These are phyloP conservation scores for Neurospora intermedia DNA, from an alignment of 495 filamentous ascomycete genomes.

Conservation along the genomic window DNA sequence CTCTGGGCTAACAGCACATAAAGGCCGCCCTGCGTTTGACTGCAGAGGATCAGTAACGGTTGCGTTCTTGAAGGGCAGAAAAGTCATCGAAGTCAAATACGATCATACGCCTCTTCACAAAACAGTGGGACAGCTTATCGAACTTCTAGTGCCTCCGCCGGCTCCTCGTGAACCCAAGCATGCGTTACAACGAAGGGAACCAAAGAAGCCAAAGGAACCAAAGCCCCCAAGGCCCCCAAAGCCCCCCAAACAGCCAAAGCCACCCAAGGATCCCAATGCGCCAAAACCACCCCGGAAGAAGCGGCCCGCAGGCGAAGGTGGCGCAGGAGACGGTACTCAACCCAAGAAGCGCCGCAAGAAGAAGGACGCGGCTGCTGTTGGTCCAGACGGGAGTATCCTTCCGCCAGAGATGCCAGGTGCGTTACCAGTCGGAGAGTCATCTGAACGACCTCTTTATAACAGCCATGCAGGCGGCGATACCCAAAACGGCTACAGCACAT, in stretches of 20 bases:
- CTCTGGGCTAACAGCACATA: background rate
- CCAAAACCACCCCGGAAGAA: constrained; percentile 51
- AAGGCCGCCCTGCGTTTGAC: constrained; percentile 40
- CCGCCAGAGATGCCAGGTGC: constrained; percentile 20
- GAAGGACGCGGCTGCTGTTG: constrained; percentile 11
- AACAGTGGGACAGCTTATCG: constrained; percentile 31
- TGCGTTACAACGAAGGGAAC: constrained; percentile 47
- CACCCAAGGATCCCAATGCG: constrained; percentile 9
- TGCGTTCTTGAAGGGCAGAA: constrained; percentile 28
- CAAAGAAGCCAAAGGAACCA: constrained; percentile 24
- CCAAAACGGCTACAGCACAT: constrained; percentile 4
- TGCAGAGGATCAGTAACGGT: constrained; percentile 36
- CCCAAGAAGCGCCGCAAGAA: constrained; percentile 23
- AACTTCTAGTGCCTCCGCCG: constrained; percentile 26
- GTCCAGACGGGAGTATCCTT: constrained; percentile 1
- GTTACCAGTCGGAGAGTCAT: constrained; percentile 11
- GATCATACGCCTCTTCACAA: constrained; percentile 38
- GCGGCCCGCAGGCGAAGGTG: constrained; percentile 16
- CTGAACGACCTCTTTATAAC: constrained; percentile 9
- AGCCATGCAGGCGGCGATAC: constrained; percentile 1
- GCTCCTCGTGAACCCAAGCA: constrained; percentile 29
- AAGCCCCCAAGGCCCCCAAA: constrained; percentile 44
- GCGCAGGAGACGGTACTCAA: constrained; percentile 1
- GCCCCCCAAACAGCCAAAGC: constrained; percentile 50
- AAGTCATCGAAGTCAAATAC: constrained; percentile 34